A percentile compares a stretch with the other conserved stretches of the same genome.
Evolutionary conservation across 495 filamentous ascomycete genomes (phyloP).

Genomic region (Neurospora hispaniola): DNA sequence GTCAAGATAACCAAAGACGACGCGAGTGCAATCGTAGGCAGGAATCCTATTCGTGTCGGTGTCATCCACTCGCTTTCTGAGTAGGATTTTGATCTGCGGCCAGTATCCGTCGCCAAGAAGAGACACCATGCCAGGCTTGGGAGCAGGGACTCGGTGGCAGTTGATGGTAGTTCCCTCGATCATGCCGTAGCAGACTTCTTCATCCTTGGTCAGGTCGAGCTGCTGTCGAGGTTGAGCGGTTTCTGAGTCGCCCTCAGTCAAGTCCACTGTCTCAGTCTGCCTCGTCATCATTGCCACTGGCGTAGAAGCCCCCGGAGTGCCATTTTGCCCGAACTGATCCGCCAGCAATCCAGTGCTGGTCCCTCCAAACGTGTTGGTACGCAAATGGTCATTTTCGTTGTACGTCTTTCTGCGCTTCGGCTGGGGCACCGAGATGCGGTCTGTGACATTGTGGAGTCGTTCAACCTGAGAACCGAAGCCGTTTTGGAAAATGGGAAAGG

Average conservation of each 20-base stretch:
- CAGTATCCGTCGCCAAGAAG: constrained; percentile 43
- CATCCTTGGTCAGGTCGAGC: constrained; percentile 26
- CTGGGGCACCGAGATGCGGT: constrained; percentile 47
- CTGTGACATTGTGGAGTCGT: constrained; percentile 58
- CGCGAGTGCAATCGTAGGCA: constrained; percentile 57
- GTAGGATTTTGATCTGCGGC: constrained; percentile 61
- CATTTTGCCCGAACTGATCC: constrained; percentile 50
- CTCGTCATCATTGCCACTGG: constrained; percentile 4
- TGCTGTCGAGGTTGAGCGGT: constrained; percentile 44
- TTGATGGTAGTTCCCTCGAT: constrained; percentile 59
- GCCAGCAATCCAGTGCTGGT: constrained; percentile 48
- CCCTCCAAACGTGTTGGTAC: constrained; percentile 31
- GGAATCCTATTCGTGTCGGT: constrained; percentile 44
- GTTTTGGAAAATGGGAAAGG: constrained; percentile 13
- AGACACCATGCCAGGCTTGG: constrained; percentile 47
- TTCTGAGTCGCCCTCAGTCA: constrained; percentile 51
- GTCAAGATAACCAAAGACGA: constrained; percentile 67
- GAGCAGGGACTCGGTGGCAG: constrained; percentile 52
- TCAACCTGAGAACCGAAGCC: constrained; percentile 48
- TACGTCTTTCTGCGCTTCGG: constrained; percentile 54
- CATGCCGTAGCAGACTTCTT: constrained; percentile 80
- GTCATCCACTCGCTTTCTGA: constrained; percentile 46
- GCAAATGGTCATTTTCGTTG: constrained; percentile 29
- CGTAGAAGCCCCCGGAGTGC: constrained; percentile 29
- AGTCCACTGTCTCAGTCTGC: constrained; percentile 45